These are phyloP conservation scores for Paramarasmius palmivorus DNA, from an alignment of 1,284 basidiomycete genomes.

Conservation along the genomic window DNA sequence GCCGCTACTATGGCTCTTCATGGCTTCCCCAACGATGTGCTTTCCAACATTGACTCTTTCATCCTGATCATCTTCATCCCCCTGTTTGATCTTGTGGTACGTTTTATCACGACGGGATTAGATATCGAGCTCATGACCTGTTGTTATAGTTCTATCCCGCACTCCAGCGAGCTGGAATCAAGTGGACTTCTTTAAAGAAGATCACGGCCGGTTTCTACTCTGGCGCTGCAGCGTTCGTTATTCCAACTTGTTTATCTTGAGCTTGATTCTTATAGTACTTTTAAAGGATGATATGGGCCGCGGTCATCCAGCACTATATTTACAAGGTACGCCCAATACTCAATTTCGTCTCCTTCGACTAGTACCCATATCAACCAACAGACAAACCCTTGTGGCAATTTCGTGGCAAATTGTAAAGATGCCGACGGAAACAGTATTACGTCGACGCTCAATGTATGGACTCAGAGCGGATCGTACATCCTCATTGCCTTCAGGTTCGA, in stretches of 20 bases:
- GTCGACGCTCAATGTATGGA: conserved; percentile 75
- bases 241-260: too few relatives aligned
- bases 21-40: conserved; percentile 79
- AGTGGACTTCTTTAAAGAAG: conserved; percentile 74
- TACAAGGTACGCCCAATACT: conserved; percentile 51
- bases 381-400: conserved; percentile 65
- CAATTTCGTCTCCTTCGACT: not conserved
- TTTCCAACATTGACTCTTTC: conserved; percentile 81
- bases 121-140: not conserved
- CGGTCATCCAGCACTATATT: conserved; percentile 46
- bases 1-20: conserved; percentile 72
- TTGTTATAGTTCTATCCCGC: conserved; percentile 63
- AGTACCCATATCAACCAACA: not conserved
- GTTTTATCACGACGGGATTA: too few relatives aligned
- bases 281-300: not conserved
- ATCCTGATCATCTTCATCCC: conserved; percentile 76
- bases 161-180: conserved; percentile 60
- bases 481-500: not conserved
- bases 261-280: too few relatives aligned
- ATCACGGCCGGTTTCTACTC: conserved; percentile 77
- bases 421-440: conserved; percentile 29
- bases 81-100: conserved; percentile 42
- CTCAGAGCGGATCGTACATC: conserved; percentile 61
- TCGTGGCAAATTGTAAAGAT: conserved; percentile 55
- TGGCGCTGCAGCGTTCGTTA: conserved; percentile 58